phyloP scores from a whole-genome alignment of 441 rosid genomes.

The Corymbia citriodora region DNA sequence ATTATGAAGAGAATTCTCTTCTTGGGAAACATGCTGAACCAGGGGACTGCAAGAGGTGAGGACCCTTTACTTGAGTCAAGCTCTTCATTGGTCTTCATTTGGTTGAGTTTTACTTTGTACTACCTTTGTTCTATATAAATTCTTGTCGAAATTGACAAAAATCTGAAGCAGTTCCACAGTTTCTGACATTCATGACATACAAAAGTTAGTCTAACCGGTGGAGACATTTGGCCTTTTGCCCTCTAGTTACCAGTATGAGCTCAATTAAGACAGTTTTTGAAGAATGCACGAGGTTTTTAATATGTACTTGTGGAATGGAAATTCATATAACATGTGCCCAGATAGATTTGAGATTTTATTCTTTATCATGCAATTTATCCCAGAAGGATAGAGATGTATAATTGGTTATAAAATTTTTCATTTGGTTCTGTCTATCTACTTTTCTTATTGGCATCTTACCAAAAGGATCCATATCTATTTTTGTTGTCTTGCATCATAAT shows the following conservation, averaged over 20 bases:
- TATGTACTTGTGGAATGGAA: neutral
- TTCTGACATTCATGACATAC: neutral
- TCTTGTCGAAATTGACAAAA: neutral
- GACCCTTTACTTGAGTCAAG: neutral
- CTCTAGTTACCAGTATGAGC: neutral
- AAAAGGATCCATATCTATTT: neutral
- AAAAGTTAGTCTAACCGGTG: neutral
- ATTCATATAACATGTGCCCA: neutral
- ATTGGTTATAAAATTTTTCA: neutral
- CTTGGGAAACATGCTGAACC: conserved; percentile 88
- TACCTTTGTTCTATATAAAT: neutral
- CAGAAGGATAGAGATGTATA: neutral
- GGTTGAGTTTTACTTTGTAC: neutral
- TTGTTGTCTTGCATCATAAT: neutral
- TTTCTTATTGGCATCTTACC: neutral
- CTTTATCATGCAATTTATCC: neutral
- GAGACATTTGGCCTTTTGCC: neutral
- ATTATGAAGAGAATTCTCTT: conserved; percentile 86
- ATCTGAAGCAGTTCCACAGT: neutral
- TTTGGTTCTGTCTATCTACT: neutral
- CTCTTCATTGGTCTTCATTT: neutral
- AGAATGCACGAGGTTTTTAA: neutral
- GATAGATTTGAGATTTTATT: neutral
- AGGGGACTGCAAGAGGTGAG: conserved; percentile 98
- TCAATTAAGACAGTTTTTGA: neutral